phyloP scores from a whole-genome alignment of 192 early-diverging fungal genomes.

The Dispira parvispora region DNA sequence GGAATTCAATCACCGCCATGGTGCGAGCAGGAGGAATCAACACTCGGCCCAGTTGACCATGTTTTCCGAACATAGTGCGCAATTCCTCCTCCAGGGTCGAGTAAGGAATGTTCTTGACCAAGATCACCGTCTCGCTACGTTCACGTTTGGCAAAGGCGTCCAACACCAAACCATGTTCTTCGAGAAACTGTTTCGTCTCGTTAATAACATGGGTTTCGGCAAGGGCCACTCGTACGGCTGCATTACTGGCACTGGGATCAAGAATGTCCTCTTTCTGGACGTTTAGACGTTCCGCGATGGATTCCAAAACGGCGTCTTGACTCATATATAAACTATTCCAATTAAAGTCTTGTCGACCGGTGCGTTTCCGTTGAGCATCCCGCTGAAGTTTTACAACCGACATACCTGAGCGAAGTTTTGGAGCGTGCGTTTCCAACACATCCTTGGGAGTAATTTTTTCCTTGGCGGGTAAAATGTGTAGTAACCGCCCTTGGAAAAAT shows the following conservation, averaged over 20 bases:
- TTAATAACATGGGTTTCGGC: constrained; percentile 94
- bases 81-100: constrained; percentile 71
- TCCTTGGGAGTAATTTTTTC: constrained; percentile 53
- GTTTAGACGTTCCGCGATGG: constrained; percentile 83
- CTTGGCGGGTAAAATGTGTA: constrained; percentile 79
- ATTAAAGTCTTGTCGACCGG: constrained; percentile 70
- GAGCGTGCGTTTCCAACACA: constrained; percentile 12
- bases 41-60: constrained; percentile 79
- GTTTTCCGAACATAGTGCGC: constrained; percentile 59
- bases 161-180: constrained; percentile 67
- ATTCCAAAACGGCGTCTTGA: constrained; percentile 85
- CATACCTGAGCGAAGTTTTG: constrained; percentile 14
- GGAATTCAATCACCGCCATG: constrained; percentile 86
- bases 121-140: constrained; percentile 74
- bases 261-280: constrained; percentile 87
- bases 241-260: constrained; percentile 45
- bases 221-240: constrained; percentile 83
- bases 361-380: constrained; percentile 59
- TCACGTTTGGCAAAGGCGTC: constrained; percentile 61
- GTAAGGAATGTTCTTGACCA: constrained; percentile 91
- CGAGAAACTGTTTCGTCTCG: constrained; percentile 87
- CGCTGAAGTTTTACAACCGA: constrained; percentile 66
- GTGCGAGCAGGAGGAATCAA: constrained; percentile 83
- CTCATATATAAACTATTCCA: constrained; percentile 98
- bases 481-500: constrained; percentile 80